These are phyloP conservation scores for Capsella bursapastoris DNA, from an alignment of 345 rosid species.

Conservation along the genomic window DNA sequence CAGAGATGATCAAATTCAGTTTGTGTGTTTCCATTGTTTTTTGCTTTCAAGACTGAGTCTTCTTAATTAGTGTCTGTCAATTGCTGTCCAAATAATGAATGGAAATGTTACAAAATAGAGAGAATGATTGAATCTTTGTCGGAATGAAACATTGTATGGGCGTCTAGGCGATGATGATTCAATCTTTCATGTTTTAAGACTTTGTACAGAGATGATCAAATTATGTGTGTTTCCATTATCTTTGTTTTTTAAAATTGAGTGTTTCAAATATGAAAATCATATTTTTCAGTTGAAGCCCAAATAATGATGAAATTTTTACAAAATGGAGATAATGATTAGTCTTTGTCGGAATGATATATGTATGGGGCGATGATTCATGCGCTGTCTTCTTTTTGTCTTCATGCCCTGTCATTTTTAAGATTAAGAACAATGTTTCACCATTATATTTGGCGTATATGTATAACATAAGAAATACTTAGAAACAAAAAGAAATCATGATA, in stretches of 20 bases:
- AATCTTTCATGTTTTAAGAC: background rate
- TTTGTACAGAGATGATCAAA: constrained; percentile 10
- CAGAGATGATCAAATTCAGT: constrained; percentile 19
- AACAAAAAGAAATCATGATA: background rate
- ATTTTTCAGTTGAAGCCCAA: constrained; percentile 13
- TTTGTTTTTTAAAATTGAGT: background rate
- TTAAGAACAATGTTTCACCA: background rate
- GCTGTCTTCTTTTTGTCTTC: constrained; percentile 41
- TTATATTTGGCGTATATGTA: background rate
- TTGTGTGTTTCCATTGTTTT: constrained; percentile 3
- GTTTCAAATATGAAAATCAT: too few relatives aligned
- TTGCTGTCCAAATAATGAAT: constrained; percentile 12
- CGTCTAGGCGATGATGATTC: background rate
- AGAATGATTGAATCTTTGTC: constrained; percentile 24
- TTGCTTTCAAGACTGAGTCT: background rate
- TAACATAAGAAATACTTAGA: background rate
- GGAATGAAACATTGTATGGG: constrained; percentile 31
- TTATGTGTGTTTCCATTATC: constrained; percentile 4
- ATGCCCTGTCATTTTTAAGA: constrained; percentile 9
- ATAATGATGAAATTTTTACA: background rate
- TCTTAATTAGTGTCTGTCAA: background rate
- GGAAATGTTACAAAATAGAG: constrained; percentile 10
- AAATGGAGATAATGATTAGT: constrained; percentile 25
- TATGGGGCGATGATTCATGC: constrained; percentile 28
- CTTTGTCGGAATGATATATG: constrained; percentile 33